Percentiles rank a stretch among this genome's conserved stretches.
Conservation (phyloP, 1,284 basidiomycete species). For the Hymenochaete sp. region DNA sequence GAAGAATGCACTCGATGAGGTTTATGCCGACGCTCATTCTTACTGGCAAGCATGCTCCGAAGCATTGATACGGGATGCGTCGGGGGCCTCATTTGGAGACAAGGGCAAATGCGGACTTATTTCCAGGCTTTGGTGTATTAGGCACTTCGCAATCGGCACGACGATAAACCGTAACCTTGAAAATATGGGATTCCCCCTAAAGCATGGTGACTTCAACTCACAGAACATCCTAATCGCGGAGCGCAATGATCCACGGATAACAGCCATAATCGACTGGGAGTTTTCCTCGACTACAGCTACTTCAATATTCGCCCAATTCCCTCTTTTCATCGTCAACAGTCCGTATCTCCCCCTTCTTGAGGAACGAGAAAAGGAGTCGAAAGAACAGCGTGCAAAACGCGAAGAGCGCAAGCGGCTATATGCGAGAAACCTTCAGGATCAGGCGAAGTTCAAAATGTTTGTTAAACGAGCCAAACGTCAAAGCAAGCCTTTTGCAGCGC, state of each 20-base stretch:
- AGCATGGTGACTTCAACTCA: not conserved
- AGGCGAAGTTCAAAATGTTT: too few relatives aligned
- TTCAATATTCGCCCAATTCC: constrained; percentile 1
- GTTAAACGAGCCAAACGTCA: too few relatives aligned
- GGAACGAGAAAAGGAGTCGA: too few relatives aligned
- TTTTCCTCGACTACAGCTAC: not conserved
- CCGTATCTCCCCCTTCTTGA: too few relatives aligned
- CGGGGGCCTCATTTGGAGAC: not conserved
- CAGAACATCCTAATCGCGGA: not conserved
- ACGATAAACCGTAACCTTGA: not conserved
- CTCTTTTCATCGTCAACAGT: not conserved
- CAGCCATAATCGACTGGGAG: constrained; percentile 2
- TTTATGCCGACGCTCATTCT: not conserved
- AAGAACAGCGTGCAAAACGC: too few relatives aligned
- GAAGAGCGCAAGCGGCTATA: too few relatives aligned
- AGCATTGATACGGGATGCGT: not conserved
- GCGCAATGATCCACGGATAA: constrained; percentile 1
- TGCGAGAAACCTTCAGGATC: too few relatives aligned
- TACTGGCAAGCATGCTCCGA: not conserved
- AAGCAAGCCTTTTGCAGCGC: too few relatives aligned
- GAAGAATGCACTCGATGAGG: not conserved
- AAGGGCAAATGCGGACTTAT: not conserved
- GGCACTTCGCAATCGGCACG: not conserved
- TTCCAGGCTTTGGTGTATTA: not conserved
- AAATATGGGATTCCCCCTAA: not conserved